Conservation (phyloP, 495 filamentous ascomycete species). For the Xylaria curta region DNA sequence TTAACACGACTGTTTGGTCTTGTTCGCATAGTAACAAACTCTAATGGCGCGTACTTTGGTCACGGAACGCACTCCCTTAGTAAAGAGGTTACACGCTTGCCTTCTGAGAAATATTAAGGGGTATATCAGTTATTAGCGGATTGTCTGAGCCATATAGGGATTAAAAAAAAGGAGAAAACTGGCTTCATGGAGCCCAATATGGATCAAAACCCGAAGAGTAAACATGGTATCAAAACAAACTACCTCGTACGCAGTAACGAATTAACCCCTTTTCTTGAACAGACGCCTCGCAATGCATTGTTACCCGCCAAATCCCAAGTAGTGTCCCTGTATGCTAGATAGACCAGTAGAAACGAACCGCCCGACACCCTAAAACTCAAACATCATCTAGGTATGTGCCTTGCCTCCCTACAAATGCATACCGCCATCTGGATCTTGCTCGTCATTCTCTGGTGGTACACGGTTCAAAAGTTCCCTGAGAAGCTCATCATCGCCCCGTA, state of each 20-base stretch:
- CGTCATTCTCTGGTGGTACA: slow-evolving; percentile 35
- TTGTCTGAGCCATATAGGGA: background rate
- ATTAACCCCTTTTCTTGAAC: slow-evolving; percentile 10
- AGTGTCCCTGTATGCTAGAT: background rate
- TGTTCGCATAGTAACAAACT: too few species aligned
- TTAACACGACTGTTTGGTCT: too few species aligned
- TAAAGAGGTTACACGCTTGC: background rate
- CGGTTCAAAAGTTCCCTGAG: slow-evolving; percentile 49
- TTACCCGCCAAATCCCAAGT: background rate
- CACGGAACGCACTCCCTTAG: too few species aligned
- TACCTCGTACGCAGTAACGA: background rate
- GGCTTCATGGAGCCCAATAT: background rate
- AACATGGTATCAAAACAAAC: background rate
- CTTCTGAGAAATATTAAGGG: background rate
- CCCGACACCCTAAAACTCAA: background rate
- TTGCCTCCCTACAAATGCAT: slow-evolving; percentile 63
- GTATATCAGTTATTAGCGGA: background rate
- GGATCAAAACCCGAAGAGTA: background rate
- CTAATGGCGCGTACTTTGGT: too few species aligned
- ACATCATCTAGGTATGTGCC: background rate
- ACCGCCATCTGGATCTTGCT: slow-evolving; percentile 63
- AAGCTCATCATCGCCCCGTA: slow-evolving; percentile 55
- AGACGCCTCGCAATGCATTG: slow-evolving; percentile 24
- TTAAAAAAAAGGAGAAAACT: background rate
- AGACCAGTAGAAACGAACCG: background rate